Evolutionary conservation across 73 alveolate species (phyloP).

Genomic region (Paramecium sexaurelia): DNA sequence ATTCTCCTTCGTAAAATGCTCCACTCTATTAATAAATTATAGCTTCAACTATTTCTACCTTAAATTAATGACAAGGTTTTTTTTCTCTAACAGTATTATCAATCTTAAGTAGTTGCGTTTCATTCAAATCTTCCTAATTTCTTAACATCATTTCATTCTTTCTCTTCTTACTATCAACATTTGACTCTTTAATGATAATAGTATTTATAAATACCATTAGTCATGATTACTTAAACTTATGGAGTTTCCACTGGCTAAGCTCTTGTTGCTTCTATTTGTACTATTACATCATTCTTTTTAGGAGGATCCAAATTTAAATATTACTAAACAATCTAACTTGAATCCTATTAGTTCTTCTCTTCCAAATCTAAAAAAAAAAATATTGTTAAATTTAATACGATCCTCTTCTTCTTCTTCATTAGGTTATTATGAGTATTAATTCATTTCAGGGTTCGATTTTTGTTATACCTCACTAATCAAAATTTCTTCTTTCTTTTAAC

Average conservation of each 20-base stretch:
- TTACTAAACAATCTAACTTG: background rate
- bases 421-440: conserved; percentile 9
- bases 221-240: conserved; percentile 25
- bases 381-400: background rate
- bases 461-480: background rate
- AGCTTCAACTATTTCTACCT: background rate
- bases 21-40: conserved; percentile 45
- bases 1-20: conserved; percentile 67
- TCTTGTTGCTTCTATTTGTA: background rate
- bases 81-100: conserved; percentile 36
- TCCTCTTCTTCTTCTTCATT: conserved; percentile 29
- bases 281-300: background rate
- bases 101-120: background rate
- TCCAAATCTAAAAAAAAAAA: background rate
- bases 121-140: background rate
- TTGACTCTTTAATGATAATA: background rate
- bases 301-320: background rate
- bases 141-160: background rate
- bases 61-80: conserved; percentile 46
- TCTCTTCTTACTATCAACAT: background rate
- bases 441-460: background rate
- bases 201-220: background rate
- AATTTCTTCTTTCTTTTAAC: conserved; percentile 25
- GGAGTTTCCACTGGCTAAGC: background rate
- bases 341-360: background rate